Conservation (phyloP, 1,284 basidiomycete species). For the Trichosporon sp. region DNA sequence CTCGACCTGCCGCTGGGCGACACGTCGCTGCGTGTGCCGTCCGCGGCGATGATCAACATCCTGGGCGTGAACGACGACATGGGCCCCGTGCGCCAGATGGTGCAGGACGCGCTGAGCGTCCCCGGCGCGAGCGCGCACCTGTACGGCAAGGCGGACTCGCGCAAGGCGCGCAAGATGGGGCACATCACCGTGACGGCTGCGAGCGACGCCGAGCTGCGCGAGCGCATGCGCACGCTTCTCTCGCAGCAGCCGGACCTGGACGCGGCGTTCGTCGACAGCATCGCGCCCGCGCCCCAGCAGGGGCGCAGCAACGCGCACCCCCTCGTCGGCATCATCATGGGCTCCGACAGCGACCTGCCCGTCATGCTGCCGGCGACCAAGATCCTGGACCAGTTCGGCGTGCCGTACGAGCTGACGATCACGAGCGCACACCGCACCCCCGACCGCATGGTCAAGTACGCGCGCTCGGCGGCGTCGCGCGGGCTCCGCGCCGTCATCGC, state of each 20-base stretch:
- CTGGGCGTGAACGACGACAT: slow-evolving; percentile 71
- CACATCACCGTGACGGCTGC: slow-evolving; percentile 87
- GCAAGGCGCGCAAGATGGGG: slow-evolving; percentile 95
- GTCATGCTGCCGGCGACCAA: slow-evolving; percentile 85
- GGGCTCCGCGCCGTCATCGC: slow-evolving; percentile 81
- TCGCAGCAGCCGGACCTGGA: slow-evolving; percentile 59
- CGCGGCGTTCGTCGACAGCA: slow-evolving; percentile 53
- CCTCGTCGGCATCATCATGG: slow-evolving; percentile 95
- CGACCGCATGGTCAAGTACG: slow-evolving; percentile 77
- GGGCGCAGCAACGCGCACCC: slow-evolving; percentile 62
- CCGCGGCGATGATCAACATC: slow-evolving; percentile 91
- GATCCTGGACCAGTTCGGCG: slow-evolving; percentile 71
- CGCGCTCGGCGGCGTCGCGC: slow-evolving; percentile 67
- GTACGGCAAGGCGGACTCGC: slow-evolving; percentile 86
- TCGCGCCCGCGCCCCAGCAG: slow-evolving; percentile 54
- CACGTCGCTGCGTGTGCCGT: slow-evolving; percentile 79
- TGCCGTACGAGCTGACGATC: slow-evolving; percentile 93
- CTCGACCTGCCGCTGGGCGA: slow-evolving; percentile 84
- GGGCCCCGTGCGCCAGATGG: slow-evolving; percentile 55
- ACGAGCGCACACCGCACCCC: slow-evolving; percentile 96
- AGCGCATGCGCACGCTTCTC: slow-evolving; percentile 67
- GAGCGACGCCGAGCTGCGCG: slow-evolving; percentile 70
- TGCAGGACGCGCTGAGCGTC: slow-evolving; percentile 58
- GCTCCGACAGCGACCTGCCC: slow-evolving; percentile 94
- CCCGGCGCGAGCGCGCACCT: slow-evolving; percentile 81